Evolutionary conservation across 768 basidiomycete genomes (phyloP), one percentile per base, ranked within the genome.

Genomic region (Hebeloma cylindrosporum): DNA sequence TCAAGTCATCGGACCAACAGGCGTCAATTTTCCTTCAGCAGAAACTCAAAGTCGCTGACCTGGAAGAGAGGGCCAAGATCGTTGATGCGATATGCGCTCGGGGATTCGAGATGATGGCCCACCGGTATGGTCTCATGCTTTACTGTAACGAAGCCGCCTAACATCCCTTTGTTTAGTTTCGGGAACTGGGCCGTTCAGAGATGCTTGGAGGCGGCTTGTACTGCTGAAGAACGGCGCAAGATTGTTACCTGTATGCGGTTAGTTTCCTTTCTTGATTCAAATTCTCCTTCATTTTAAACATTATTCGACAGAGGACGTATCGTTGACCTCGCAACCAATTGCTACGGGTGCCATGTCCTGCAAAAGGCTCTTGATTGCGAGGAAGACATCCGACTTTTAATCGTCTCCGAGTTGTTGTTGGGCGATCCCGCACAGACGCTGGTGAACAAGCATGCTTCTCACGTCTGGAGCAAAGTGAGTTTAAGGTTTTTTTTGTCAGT

Each of bases 41-140:
- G 60, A 93, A 93, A 59, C 75, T 93, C 56, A 93, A 93, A 62
- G 87, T 90, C 13, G 89, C 90, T 3, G 86, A 90, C 53, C 52
- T 73, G 14, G 78, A 82, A 39, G 89, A 92, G 60, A 74, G 90
- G 2, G 77, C 75, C 4, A 90, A 88, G 64, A 92, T 93, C 33
- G 83, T 93, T 11, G 88, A 91, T 56, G 90, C 90, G 35, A 92
- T 92, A 45, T 89, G 88, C 48, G 74, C 80, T 29, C 78, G 83
- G 9, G 89, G 90, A 1, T 88, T 87, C 50, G 90, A 93, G 61
- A 92, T 92, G 90, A 93, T 93, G 90, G 89, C 88, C 45, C 85
- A 90, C 61, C 74, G 88, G 85, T 85, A 59, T 27, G 65, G 39
- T n/a, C n/a, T n/a, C n/a, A n/a, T n/a, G n/a, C n/a, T n/a, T n/a